These are phyloP conservation scores for Eucalyptus grandis DNA, from an alignment of 345 rosid species.

Conservation along the genomic window DNA sequence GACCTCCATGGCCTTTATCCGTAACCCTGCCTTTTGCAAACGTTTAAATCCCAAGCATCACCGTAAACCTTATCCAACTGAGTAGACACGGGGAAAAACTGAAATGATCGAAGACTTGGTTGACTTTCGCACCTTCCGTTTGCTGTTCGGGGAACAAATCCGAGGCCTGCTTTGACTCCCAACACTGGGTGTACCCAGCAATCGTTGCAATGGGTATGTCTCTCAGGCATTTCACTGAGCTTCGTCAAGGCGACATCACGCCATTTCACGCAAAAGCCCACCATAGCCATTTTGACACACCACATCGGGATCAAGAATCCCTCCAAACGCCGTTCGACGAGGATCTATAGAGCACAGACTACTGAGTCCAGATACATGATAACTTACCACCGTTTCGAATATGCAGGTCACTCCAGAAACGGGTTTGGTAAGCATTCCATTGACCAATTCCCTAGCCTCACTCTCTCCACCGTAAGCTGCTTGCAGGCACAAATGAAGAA, in stretches of 20 bases:
- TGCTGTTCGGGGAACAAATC: slow-evolving; percentile 41
- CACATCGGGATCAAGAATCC: slow-evolving; percentile 28
- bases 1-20: slow-evolving; percentile 40
- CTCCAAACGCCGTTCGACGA: slow-evolving; percentile 21
- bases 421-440: slow-evolving; percentile 16
- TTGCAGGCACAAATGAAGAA: slow-evolving; percentile 39
- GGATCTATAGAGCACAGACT: neutral
- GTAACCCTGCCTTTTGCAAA: slow-evolving; percentile 42
- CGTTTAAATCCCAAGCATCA: slow-evolving; percentile 44
- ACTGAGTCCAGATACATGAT: slow-evolving; percentile 40
- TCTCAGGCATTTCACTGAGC: slow-evolving; percentile 9
- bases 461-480: neutral
- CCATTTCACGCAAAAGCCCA: slow-evolving; percentile 51
- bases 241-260: slow-evolving; percentile 32
- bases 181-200: slow-evolving; percentile 38
- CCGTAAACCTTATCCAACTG: slow-evolving; percentile 24
- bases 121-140: slow-evolving; percentile 35
- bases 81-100: slow-evolving; percentile 44
- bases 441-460: slow-evolving; percentile 22
- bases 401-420: slow-evolving; percentile 43
- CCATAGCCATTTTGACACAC: slow-evolving; percentile 45
- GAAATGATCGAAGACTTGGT: slow-evolving; percentile 36
- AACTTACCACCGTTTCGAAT: slow-evolving; percentile 33
- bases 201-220: slow-evolving; percentile 32
- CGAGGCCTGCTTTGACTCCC: slow-evolving; percentile 32